These are phyloP conservation scores for Mortierella sp. DNA, from an alignment of 371 early-diverging fungal genomes.

Conservation along the genomic window DNA sequence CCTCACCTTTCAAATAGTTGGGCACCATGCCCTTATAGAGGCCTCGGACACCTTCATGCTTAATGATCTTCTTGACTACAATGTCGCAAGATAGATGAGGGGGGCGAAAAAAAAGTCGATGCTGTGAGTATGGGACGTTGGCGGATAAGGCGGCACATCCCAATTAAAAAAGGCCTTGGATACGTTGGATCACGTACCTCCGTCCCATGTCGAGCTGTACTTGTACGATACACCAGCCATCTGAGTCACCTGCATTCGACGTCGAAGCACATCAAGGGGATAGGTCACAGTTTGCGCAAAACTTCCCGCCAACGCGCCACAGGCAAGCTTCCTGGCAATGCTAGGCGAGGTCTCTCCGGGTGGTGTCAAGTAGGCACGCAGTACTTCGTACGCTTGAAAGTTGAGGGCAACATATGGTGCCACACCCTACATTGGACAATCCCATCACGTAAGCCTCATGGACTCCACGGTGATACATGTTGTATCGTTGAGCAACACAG, in stretches of 20 bases:
- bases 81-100: not conserved
- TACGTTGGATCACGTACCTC: conserved; percentile 18
- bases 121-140: not conserved
- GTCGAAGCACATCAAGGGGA: conserved; percentile 88
- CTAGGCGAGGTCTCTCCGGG: conserved; percentile 69
- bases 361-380: conserved; percentile 78
- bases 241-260: conserved; percentile 90
- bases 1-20: conserved; percentile 78
- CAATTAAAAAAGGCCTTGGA: not conserved
- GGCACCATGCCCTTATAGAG: conserved; percentile 84
- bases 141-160: not conserved
- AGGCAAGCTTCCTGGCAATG: conserved; percentile 73
- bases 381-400: conserved; percentile 86
- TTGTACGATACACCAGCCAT: conserved; percentile 77
- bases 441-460: not conserved
- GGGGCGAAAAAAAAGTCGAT: not conserved
- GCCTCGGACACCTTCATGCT: conserved; percentile 79
- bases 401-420: conserved; percentile 89
- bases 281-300: conserved; percentile 92
- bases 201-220: conserved; percentile 83
- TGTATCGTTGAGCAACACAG: not conserved
- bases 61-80: conserved; percentile 65
- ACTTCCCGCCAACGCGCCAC: conserved; percentile 92
- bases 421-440: conserved; percentile 66
- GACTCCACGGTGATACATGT: not conserved